These are phyloP conservation scores for Nannochloris sp. DNA, from an alignment of 139 green algal species.

Conservation along the genomic window DNA sequence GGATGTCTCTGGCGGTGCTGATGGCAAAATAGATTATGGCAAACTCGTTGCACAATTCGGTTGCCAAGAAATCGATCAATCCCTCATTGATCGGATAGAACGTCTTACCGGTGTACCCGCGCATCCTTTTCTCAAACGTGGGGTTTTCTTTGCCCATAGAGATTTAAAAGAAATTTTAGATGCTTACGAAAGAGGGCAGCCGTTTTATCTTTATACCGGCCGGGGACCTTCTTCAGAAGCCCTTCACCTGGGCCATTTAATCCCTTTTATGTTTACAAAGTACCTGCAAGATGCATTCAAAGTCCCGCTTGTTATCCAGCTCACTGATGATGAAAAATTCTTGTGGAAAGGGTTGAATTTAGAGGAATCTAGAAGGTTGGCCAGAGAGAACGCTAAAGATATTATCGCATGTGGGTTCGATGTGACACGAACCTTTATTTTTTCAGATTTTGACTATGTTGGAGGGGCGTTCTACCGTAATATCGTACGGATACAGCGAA, in stretches of 20 bases:
- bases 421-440: conserved; percentile 92
- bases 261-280: conserved; percentile 97
- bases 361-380: conserved; percentile 74
- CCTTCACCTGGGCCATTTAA: conserved; percentile 93
- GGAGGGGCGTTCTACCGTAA: conserved; percentile 91
- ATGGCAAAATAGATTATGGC: conserved; percentile 94
- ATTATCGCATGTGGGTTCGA: conserved; percentile 99
- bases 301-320: conserved; percentile 94
- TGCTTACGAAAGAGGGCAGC: conserved; percentile 82
- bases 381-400: conserved; percentile 91
- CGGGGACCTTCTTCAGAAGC: conserved; percentile 91
- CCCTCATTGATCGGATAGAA: conserved; percentile 50
- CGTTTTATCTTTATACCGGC: conserved; percentile 97
- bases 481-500: conserved; percentile 75
- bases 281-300: conserved; percentile 92
- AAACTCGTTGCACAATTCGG: conserved; percentile 82
- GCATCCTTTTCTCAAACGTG: conserved; percentile 89
- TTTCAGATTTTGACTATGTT: conserved; percentile 95
- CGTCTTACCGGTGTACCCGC: conserved; percentile 59
- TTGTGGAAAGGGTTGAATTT: conserved; percentile 79
- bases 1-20: conserved; percentile 77
- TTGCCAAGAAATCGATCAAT: conserved; percentile 44
- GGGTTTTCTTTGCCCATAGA: conserved; percentile 91
- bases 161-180: conserved; percentile 87
- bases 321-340: conserved; percentile 97